Conservation (phyloP, 1,139 yeast genomes). For the Torulaspora globosa region DNA sequence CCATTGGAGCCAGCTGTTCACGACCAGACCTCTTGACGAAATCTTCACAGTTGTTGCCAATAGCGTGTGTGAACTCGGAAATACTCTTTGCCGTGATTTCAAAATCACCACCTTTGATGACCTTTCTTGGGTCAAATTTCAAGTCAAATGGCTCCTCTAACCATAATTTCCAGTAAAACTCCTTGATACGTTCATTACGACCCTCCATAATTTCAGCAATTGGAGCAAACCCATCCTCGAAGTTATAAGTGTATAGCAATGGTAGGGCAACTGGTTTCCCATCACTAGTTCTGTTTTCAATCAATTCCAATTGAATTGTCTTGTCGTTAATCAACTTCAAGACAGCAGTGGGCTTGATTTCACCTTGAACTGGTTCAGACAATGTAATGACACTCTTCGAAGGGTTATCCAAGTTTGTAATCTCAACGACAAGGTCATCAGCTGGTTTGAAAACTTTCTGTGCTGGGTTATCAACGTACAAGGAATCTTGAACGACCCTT, state of each 20-base stretch:
- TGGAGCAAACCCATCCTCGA: constrained; percentile 91
- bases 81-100: constrained; percentile 73
- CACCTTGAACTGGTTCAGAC: constrained; percentile 70
- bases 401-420: constrained; percentile 49
- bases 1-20: constrained; percentile 93
- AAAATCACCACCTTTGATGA: constrained; percentile 63
- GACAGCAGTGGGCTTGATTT: constrained; percentile 62
- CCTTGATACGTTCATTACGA: constrained; percentile 89
- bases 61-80: constrained; percentile 92
- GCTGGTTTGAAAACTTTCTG: constrained; percentile 77
- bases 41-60: constrained; percentile 95
- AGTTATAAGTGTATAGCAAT: constrained; percentile 72
- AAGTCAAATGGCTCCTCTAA: constrained; percentile 68
- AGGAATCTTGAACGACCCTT: constrained; percentile 78
- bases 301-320: constrained; percentile 62
- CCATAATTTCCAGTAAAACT: constrained; percentile 97
- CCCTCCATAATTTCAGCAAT: constrained; percentile 84
- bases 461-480: constrained; percentile 74
- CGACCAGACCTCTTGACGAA: constrained; percentile 87
- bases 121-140: constrained; percentile 63
- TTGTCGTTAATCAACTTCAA: constrained; percentile 48
- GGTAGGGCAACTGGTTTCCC: constrained; percentile 68
- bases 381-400: constrained; percentile 60
- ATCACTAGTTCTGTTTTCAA: constrained; percentile 87
- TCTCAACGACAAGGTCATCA: constrained; percentile 52